Evolutionary conservation across 306 rosid genomes (phyloP).

Genomic region (Corylus americana): DNA sequence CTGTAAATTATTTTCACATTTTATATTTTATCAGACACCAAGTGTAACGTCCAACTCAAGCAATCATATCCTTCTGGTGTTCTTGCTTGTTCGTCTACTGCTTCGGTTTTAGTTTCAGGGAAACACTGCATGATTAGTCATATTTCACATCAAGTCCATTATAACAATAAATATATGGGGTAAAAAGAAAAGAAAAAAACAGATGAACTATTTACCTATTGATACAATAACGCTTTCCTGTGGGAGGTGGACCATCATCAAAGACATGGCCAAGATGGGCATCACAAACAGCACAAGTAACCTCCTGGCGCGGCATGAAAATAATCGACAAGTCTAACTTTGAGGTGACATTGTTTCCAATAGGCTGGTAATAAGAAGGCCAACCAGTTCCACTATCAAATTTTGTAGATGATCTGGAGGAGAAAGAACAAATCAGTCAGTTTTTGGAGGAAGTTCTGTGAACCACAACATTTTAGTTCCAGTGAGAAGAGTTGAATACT

Average conservation of each 20-base stretch:
- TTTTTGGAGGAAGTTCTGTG: neutral
- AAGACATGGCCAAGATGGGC: conserved; percentile 96
- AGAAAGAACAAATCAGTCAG: conserved; percentile 9
- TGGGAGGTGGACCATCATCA: conserved; percentile 93
- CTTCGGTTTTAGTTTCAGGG: conserved; percentile 63
- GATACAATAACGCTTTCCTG: conserved; percentile 87
- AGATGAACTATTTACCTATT: conserved; percentile 54
- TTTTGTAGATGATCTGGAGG: conserved; percentile 79
- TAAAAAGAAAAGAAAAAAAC: neutral
- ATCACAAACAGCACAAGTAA: conserved; percentile 77
- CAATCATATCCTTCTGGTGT: conserved; percentile 17
- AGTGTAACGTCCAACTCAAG: neutral
- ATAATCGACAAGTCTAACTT: conserved; percentile 81
- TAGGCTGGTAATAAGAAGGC: conserved; percentile 91
- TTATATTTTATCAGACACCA: neutral
- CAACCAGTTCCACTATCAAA: conserved; percentile 96
- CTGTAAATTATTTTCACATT: neutral
- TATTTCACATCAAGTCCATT: conserved; percentile 21
- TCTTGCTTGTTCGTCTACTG: conserved; percentile 19
- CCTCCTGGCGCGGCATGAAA: conserved; percentile 96
- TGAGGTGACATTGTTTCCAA: conserved; percentile 72
- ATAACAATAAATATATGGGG: neutral
- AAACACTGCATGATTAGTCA: conserved; percentile 52
- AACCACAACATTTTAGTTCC: neutral
- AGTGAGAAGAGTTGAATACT: conserved; percentile 27